Base-by-base conservation (phyloP, 2,329 filamentous ascomycete species). In the Teratosphaeria gauchensis region DNA sequence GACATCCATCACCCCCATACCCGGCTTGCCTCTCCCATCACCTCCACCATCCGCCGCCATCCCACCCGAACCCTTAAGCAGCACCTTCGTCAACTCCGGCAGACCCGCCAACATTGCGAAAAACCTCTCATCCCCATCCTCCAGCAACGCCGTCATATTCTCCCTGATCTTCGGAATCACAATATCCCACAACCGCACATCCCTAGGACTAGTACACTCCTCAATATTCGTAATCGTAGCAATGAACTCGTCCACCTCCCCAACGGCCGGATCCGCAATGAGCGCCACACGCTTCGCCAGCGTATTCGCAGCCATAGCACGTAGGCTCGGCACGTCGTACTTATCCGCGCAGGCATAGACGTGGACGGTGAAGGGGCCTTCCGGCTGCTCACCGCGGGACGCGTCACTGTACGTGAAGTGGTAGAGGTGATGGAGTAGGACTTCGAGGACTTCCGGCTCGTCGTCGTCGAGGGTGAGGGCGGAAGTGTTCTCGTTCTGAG, bases 261-360 rank as follows among this genome's bases (percentile, higher is more conserved):
- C 35, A 14, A 12, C 35, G 9, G 14, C n/a, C 35, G 35, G 35
- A 16, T 42, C 35, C 35, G 35, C 35, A 16, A 42, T 42, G 12
- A 4, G 9, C 35, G 35, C 35, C 35, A 42, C 35, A 12, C 35
- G 35, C 35, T 14, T 42, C 53, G 5, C 2, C 35, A 42, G 11
- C 35, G n/a, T 16, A 16, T 11, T 42, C 11, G 56, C 56, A 48
- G 63, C 63, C 11, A 60, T 51, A 14, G 56, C 46, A 24, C 55
- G 55, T 11, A 76, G 70, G 0, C 69, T 60, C 1, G 68, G 63
- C 1, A 74, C 69, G n/a, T 72, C 64, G 61, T 69, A 75, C 59
- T 73, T 73, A 61, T 74, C 69, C 3, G 73, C 74, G 57, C 74
- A 70, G 52, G 68, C 59, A 65, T 73, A 76, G 16, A 77, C 72